Evolutionary conservation across 1,284 basidiomycete species (phyloP), one percentile per base, ranked within the genome.

Genomic region (Microbotryum saponariae): DNA sequence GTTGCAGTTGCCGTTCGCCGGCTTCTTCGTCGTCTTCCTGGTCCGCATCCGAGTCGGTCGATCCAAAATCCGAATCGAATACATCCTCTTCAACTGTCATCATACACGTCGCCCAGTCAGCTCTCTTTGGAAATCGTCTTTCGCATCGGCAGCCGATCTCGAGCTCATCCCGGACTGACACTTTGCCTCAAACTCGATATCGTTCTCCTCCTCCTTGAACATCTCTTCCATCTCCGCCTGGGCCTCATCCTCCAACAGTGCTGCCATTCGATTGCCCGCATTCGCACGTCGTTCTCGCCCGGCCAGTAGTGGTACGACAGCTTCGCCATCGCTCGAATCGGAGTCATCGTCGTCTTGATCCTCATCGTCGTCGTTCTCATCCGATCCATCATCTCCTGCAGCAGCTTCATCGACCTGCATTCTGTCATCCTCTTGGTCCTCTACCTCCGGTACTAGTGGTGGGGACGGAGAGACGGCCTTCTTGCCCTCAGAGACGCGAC

Each of bases 31-130:
- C 81, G 31, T 81, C 81, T 55, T 81, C 79, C 0, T 71, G 76
- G 37, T 60, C 82, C 61, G 87, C 85, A 58, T 88, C 88, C 1
- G 87, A 64, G 48, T 67, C 68, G 1, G 67, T 89, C 64, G 85
- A 88, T 63, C 83, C 84, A 70, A 90, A 90, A 73, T 90, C 88
- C 18, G 85, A 87, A 64, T 81, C 87, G 65, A 88, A 88, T 10
- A 85, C 73, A 70, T 89, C 88, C 63, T 86, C 83, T 73, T 90
- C 87, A 56, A 86, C 88, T 87, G 60, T 31, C 18, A 47, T 55
- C 44, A 27, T 48, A 23, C 33, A 23, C 29, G 51, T 45, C n/a
- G 33, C 33, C 55, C 25, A 55, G 45, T 33, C 25, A 50, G 46
- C 16, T 10, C 21, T n/a, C 33, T 66, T 25, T 2, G 25, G 33